Percentiles rank a stretch among this genome's conserved stretches.
These are phyloP conservation scores for Microthlaspi erraticum DNA, from an alignment of 345 rosid species.

Conservation along the genomic window DNA sequence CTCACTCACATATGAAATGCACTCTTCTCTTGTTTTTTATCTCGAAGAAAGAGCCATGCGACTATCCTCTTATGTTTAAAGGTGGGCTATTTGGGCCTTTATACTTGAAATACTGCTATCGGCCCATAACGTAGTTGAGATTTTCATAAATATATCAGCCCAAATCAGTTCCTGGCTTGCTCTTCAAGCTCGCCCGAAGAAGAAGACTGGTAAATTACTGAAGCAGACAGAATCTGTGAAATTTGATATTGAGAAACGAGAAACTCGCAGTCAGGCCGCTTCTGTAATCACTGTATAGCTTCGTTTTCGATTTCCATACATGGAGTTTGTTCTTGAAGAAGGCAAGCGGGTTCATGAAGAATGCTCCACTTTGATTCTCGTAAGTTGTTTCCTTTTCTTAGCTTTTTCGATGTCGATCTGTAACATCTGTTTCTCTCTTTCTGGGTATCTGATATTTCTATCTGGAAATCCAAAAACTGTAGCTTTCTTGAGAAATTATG, in stretches of 20 bases:
- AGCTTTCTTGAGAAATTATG: slow-evolving; percentile 17
- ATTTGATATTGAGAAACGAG: slow-evolving; percentile 15
- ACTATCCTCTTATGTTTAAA: too few relatives aligned
- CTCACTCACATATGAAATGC: too few relatives aligned
- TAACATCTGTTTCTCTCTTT: slow-evolving; percentile 9
- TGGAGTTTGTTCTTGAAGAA: slow-evolving; percentile 73
- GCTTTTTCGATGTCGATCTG: slow-evolving; percentile 24
- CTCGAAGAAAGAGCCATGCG: too few relatives aligned
- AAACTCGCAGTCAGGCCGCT: slow-evolving; percentile 20
- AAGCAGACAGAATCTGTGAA: slow-evolving; percentile 20
- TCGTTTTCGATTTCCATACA: slow-evolving; percentile 20
- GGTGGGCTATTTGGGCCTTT: slow-evolving; percentile 19
- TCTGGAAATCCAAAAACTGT: slow-evolving; percentile 2
- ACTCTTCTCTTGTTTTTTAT: too few relatives aligned
- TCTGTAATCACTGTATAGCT: slow-evolving; percentile 12
- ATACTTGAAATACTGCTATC: neutral
- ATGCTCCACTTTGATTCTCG: slow-evolving; percentile 73
- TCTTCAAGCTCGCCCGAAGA: slow-evolving; percentile 40
- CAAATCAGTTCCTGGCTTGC: slow-evolving; percentile 34
- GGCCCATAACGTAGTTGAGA: neutral
- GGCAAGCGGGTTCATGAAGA: slow-evolving; percentile 58
- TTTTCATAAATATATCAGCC: slow-evolving; percentile 15
- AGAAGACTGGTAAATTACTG: neutral
- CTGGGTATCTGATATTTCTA: neutral
- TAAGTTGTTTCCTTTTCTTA: slow-evolving; percentile 34